Evolutionary conservation across 2,329 filamentous ascomycete species (phyloP).

Genomic region (Fusarium continuum): DNA sequence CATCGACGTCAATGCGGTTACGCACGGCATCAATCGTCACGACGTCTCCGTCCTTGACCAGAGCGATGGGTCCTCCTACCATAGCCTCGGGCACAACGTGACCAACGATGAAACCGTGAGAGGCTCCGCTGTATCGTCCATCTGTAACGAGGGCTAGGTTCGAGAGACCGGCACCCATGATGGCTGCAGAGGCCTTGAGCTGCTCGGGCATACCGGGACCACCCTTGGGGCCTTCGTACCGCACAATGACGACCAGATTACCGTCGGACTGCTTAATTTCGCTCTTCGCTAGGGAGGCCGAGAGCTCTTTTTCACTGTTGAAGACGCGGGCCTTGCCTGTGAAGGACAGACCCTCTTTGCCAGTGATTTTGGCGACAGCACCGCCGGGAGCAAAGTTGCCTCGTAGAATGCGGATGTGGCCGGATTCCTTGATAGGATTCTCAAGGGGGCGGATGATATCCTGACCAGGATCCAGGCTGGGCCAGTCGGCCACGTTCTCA

Average conservation of each 20-base stretch:
- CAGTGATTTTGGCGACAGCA: constrained; percentile 94
- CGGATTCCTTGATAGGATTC: constrained; percentile 78
- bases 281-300: constrained; percentile 77
- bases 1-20: constrained; percentile 76
- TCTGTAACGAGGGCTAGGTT: constrained; percentile 94
- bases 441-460: constrained; percentile 85
- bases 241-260: constrained; percentile 88
- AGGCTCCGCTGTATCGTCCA: constrained; percentile 87
- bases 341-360: constrained; percentile 89
- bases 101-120: constrained; percentile 92
- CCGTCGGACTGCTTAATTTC: constrained; percentile 65
- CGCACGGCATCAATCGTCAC: constrained; percentile 87
- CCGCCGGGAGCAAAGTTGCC: constrained; percentile 91
- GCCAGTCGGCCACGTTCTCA: constrained; percentile 81
- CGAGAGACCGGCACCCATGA: constrained; percentile 89
- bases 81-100: constrained; percentile 93
- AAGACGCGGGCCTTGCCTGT: constrained; percentile 84
- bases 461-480: constrained; percentile 80
- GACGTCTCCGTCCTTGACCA: constrained; percentile 81
- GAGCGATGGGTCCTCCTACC: constrained; percentile 85
- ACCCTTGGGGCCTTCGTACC: constrained; percentile 93
- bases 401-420: constrained; percentile 87
- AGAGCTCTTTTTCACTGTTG: constrained; percentile 83
- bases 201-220: constrained; percentile 98
- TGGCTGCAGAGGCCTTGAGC: constrained; percentile 84